Conservation (phyloP, 768 basidiomycete species). For the Leccinum fibrillosum region DNA sequence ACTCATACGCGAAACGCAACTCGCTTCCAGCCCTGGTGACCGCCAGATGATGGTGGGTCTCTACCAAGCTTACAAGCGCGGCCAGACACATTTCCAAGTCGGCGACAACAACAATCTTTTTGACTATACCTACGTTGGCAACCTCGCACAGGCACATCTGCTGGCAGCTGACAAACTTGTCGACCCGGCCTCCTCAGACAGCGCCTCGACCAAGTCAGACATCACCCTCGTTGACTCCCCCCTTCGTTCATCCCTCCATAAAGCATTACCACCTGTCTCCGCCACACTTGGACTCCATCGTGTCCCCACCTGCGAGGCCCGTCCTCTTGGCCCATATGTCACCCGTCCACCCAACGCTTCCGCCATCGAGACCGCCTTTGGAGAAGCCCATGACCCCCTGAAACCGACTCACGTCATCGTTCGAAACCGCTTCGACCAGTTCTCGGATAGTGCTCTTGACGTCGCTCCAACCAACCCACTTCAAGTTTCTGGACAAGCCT, state of each 20-base stretch:
- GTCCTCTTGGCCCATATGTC: conserved; percentile 81
- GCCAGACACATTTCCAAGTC: conserved; percentile 90
- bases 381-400: conserved; percentile 38
- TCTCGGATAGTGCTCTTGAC: conserved; percentile 57
- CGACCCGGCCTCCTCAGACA: conserved; percentile 39
- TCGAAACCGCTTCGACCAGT: conserved; percentile 80
- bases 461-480: conserved; percentile 54
- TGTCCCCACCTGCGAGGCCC: conserved; percentile 75
- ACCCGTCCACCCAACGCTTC: conserved; percentile 56
- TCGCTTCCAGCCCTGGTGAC: conserved; percentile 73
- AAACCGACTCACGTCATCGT: conserved; percentile 50
- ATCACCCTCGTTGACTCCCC: conserved; percentile 42
- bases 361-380: conserved; percentile 54
- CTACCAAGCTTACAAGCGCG: conserved; percentile 70
- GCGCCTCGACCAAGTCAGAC: conserved; percentile 22
- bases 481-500: conserved; percentile 87
- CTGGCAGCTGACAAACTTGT: conserved; percentile 88
- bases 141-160: conserved; percentile 91
- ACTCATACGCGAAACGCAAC: neutral
- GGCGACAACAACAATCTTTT: conserved; percentile 92
- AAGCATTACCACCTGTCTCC: conserved; percentile 58
- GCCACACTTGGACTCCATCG: conserved; percentile 62
- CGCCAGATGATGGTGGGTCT: conserved; percentile 82
- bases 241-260: conserved; percentile 38
- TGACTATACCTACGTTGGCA: conserved; percentile 96